Percentiles rank a stretch among this genome's conserved stretches.
phyloP scores from a whole-genome alignment of 352 stramenopile genomes.

The Phytopythium kandeliae region DNA sequence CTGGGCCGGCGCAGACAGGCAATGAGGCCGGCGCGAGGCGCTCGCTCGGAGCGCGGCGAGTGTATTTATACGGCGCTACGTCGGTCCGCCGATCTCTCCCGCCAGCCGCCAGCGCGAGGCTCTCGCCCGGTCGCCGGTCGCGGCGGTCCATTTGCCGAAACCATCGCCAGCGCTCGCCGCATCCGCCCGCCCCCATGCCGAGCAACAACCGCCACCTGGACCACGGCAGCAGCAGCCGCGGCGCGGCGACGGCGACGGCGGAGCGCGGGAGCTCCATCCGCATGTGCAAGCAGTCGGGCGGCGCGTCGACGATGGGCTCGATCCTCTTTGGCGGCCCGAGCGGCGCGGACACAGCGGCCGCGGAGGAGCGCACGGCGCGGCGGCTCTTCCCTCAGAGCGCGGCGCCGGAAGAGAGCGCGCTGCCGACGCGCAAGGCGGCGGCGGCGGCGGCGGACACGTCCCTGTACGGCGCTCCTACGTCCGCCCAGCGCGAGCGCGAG shows the following conservation, averaged over 20 bases:
- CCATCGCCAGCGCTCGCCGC: background rate
- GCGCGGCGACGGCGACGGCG: too few species aligned
- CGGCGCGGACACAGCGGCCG: conserved; percentile 28
- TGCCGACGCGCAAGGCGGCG: too few species aligned
- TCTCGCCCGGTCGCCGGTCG: background rate
- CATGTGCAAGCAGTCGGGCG: conserved; percentile 37
- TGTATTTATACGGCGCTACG: conserved; percentile 4
- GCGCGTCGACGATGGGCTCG: conserved; percentile 37
- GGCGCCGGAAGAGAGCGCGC: conserved; percentile 29
- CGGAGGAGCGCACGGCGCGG: conserved; percentile 49
- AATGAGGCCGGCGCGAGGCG: too few species aligned
- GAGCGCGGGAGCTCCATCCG: conserved; percentile 39
- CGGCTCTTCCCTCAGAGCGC: conserved; percentile 19
- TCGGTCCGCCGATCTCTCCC: conserved; percentile 1
- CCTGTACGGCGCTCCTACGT: conserved; percentile 31
- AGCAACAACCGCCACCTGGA: conserved; percentile 29
- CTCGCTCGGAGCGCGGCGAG: too few species aligned
- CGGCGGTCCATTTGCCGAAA: too few species aligned
- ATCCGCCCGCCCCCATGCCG: background rate
- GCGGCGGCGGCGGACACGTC: conserved; percentile 28
- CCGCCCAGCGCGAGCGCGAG: conserved; percentile 34
- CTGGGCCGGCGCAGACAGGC: too few species aligned
- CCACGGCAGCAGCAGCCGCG: conserved; percentile 27
- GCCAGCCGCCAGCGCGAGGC: background rate
- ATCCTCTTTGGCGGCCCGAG: conserved; percentile 35